Percentiles rank a stretch among this genome's conserved stretches.
Evolutionary conservation across 768 basidiomycete genomes (phyloP).

Genomic region (Lactifluus pinguis): DNA sequence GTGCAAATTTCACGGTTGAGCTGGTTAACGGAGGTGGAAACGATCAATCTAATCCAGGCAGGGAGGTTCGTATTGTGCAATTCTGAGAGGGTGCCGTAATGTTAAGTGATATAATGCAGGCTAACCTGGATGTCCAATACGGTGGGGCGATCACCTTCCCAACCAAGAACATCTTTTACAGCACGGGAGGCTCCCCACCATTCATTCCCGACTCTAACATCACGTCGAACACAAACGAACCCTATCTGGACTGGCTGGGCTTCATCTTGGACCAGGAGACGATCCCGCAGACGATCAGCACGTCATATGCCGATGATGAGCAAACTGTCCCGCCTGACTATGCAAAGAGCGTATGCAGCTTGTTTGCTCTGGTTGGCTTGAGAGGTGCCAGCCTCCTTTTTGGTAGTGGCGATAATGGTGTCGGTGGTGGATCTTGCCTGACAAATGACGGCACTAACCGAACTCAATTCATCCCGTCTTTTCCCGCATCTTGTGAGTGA

Average conservation of each 20-base stretch:
- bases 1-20: background rate
- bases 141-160: conserved; percentile 32
- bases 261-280: too few relatives aligned
- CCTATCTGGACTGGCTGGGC: conserved; percentile 32
- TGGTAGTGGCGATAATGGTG: conserved; percentile 55
- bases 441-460: too few relatives aligned
- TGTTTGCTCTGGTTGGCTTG: conserved; percentile 53
- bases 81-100: background rate
- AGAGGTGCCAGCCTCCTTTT: conserved; percentile 53
- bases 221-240: conserved; percentile 46
- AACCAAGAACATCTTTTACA: conserved; percentile 54
- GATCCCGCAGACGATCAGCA: too few relatives aligned
- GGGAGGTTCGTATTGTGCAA: conserved; percentile 33
- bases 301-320: too few relatives aligned
- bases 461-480: too few relatives aligned
- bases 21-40: background rate
- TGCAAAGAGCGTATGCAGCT: background rate
- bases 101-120: conserved; percentile 12
- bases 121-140: conserved; percentile 31
- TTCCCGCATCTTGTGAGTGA: too few relatives aligned
- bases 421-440: conserved; percentile 49
- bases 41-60: conserved; percentile 38
- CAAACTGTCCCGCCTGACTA: too few relatives aligned
- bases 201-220: conserved; percentile 7
- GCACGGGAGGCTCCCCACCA: conserved; percentile 24